Conservation (phyloP, 306 rosid species). For the Cucurbita moschata region DNA sequence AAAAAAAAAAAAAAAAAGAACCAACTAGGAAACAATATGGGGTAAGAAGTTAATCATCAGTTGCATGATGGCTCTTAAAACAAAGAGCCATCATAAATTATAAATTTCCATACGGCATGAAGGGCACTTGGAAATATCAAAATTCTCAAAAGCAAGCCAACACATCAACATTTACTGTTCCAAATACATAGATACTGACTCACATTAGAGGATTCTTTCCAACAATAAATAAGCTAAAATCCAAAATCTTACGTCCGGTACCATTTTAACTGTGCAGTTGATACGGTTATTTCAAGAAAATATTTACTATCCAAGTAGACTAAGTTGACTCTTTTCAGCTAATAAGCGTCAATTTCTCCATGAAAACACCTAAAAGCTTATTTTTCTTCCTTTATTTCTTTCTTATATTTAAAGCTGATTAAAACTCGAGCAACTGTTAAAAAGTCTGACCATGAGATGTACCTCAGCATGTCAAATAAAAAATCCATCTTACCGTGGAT, state of each 20-base stretch:
- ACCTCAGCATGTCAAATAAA: conserved; percentile 7
- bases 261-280: background rate
- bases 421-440: background rate
- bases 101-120: background rate
- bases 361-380: background rate
- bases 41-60: background rate
- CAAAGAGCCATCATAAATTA: background rate
- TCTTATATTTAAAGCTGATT: background rate
- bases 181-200: background rate
- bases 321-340: background rate
- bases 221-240: background rate
- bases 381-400: background rate
- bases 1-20: background rate
- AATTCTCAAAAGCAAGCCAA: background rate
- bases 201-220: background rate
- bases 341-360: background rate
- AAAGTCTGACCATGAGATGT: background rate
- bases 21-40: background rate
- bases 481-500: conserved; percentile 69
- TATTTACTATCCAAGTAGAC: background rate
- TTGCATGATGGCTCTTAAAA: background rate
- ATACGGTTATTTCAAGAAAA: background rate
- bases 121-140: background rate
- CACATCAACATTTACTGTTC: background rate
- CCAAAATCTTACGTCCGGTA: background rate